Conservation (phyloP, 352 stramenopile genomes). For the Plasmopara halstedii region DNA sequence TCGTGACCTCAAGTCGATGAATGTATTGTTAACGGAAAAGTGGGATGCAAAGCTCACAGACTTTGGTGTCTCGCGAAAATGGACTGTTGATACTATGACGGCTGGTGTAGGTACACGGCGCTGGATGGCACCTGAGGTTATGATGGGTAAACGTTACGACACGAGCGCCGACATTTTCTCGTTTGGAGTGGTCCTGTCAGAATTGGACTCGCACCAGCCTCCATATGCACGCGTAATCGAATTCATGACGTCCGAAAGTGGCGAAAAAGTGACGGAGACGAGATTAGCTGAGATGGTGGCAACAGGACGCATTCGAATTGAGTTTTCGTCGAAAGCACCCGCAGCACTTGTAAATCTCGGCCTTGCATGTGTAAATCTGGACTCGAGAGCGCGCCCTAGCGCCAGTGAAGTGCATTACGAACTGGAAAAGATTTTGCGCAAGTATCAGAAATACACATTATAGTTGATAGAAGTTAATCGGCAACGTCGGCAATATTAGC, state of each 20-base stretch:
- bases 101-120: conserved; percentile 25
- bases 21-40: conserved; percentile 31
- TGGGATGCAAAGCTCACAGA: conserved; percentile 44
- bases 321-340: conserved; percentile 24
- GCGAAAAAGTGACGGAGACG: conserved; percentile 19
- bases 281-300: conserved; percentile 29
- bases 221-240: conserved; percentile 25
- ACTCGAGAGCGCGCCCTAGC: conserved; percentile 16
- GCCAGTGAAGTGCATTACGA: conserved; percentile 26
- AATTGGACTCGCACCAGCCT: conserved; percentile 26
- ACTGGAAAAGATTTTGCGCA: conserved; percentile 21
- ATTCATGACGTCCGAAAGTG: conserved; percentile 18
- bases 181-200: conserved; percentile 29
- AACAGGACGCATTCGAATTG: conserved; percentile 15
- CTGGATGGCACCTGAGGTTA: conserved; percentile 50
- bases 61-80: conserved; percentile 42
- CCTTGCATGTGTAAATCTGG: conserved; percentile 20
- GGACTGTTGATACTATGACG: conserved; percentile 39
- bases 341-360: conserved; percentile 11
- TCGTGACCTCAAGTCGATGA: conserved; percentile 56
- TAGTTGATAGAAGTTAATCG: conserved; percentile 8
- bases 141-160: conserved; percentile 39
- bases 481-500: no score
- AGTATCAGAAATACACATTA: conserved; percentile 25
- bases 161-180: conserved; percentile 37